phyloP scores from a whole-genome alignment of 495 filamentous ascomycete genomes.

The Lichina pygmaea region DNA sequence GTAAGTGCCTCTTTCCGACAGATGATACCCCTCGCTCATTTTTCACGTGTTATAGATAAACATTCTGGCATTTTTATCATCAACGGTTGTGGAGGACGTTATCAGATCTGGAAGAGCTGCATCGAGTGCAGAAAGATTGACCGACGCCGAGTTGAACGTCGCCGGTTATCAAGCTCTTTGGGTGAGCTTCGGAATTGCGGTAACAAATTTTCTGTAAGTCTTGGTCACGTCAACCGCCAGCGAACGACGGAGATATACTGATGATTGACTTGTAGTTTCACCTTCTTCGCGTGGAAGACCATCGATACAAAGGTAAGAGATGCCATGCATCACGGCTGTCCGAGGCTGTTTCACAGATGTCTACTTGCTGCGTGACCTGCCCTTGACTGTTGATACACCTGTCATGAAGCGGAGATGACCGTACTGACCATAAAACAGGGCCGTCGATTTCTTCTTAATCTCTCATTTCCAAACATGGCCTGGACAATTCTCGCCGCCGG shows the following conservation, averaged over 20 bases:
- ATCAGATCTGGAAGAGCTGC: neutral
- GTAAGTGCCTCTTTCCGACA: neutral
- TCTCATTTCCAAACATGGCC: constrained; percentile 1
- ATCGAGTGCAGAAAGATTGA: neutral
- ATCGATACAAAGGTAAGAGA: neutral
- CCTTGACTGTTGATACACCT: no score
- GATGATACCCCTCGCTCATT: neutral
- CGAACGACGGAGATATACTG: neutral
- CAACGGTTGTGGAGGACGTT: neutral
- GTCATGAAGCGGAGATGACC: no score
- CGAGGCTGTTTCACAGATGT: no score
- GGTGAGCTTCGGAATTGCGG: constrained; percentile 36
- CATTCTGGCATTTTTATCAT: neutral
- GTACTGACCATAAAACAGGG: neutral
- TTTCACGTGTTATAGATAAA: neutral
- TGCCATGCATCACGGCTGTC: no score
- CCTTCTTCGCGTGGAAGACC: neutral
- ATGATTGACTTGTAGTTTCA: neutral
- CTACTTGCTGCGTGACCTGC: no score
- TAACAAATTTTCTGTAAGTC: constrained; percentile 37
- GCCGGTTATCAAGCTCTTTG: neutral
- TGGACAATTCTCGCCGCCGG: constrained; percentile 1
- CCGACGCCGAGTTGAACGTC: neutral
- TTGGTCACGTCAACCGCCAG: neutral
- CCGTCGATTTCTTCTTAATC: neutral